Evolutionary conservation across 1,284 basidiomycete species (phyloP).

Genomic region (Microbotryum violaceum): DNA sequence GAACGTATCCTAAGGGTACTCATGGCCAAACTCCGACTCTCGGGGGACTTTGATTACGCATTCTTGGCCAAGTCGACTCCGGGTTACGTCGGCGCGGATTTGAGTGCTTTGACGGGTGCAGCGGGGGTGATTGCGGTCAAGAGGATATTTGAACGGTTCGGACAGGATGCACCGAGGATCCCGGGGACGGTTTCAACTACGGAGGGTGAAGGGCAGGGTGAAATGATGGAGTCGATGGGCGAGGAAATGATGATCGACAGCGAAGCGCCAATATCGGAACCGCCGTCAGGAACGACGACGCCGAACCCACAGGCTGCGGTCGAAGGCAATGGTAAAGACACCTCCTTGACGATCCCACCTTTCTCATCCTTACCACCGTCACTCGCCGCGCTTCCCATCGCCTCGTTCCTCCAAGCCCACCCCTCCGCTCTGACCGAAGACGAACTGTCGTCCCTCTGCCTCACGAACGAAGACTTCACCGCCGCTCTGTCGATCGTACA

Average conservation of each 20-base stretch:
- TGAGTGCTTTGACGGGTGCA: conserved; percentile 81
- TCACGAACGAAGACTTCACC: conserved; percentile 71
- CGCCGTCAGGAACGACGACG: neutral
- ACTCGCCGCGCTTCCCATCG: conserved; percentile 61
- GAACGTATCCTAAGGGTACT: conserved; percentile 79
- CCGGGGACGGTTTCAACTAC: conserved; percentile 1
- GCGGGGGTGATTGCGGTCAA: conserved; percentile 95
- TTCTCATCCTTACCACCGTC: conserved; percentile 44
- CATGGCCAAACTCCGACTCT: conserved; percentile 63
- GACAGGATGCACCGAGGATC: conserved; percentile 38
- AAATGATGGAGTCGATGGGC: conserved; percentile 28
- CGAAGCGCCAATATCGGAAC: conserved; percentile 19
- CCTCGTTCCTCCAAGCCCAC: conserved; percentile 78
- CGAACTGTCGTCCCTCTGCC: conserved; percentile 57
- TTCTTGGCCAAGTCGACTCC: conserved; percentile 86
- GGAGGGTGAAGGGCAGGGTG: conserved; percentile 9
- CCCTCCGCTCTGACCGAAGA: conserved; percentile 66
- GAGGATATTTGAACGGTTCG: conserved; percentile 81
- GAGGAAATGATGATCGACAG: conserved; percentile 35
- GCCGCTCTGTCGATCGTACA: conserved; percentile 77
- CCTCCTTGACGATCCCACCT: conserved; percentile 39
- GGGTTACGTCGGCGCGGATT: conserved; percentile 92
- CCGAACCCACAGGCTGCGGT: neutral
- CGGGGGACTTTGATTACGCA: conserved; percentile 72
- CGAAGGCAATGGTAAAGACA: conserved; percentile 13